Base-by-base conservation (phyloP, 148 eudicot genomes). In the Linanthus parryae region DNA sequence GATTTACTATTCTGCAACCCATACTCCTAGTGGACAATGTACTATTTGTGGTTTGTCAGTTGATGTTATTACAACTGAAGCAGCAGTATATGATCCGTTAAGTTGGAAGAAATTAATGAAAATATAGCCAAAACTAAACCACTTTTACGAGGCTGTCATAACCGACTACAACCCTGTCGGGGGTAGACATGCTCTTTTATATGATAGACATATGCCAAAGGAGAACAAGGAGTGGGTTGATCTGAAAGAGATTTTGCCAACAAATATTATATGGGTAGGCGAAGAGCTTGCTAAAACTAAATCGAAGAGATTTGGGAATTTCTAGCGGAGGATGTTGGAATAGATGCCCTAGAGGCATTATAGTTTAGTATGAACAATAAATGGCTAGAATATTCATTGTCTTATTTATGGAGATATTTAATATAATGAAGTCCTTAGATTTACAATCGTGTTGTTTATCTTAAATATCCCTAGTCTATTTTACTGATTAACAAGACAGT, bases 191-290 rank as follows among this genome's bases (percentile, higher is more conserved):
- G 83, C 82, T 43, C 67, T 92, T 49, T 82, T 79, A 17, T 92
- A 92, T 76, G 90, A 81, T 44, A 71, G 63, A 48, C 30, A 65
- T 64, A 81, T 88, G 10, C 59, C 78, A 43, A 73, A 77, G 29
- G 94, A 82, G 58, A 75, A 94, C 22, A 74, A 76, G 84, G 98
- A 92, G 73, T 84, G 96, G 98, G 94, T 92, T 54, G 70, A 87
- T 70, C 79, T 87, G 38, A 73, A 71, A 63, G 87, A 84, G 83
- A 96, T 79, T 56, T 78, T 88, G 34, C 54, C 74, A 2, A 85
- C 73, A 40, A 90, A 87, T 49, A 88, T 92, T 36, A 64, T 81
- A 26, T 92, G 98, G 98, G 82, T 75, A 22, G 80, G 82, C 53
- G 80, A 79, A 63, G 94, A n/a, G n/a, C n/a, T n/a, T n/a, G n/a